Base-by-base conservation (phyloP, 129 eudicot species). In the Rutidosis leptorrhynchoides region DNA sequence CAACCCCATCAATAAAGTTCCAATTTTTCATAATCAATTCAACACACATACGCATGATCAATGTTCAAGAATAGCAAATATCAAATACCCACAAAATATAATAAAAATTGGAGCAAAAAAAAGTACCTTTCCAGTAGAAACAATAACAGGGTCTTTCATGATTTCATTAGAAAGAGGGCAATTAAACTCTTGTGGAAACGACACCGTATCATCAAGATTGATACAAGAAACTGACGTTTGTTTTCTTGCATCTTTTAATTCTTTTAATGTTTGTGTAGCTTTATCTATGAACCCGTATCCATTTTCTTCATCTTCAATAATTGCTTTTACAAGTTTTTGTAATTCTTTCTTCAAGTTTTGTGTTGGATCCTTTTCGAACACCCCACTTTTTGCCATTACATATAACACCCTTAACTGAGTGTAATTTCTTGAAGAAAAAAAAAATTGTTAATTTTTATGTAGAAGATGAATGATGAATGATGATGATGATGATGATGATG, bases 81-180 rank as follows among this genome's bases (percentile, higher is more conserved):
- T 20, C 25, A 16, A 11, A 29, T 21, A 32, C 42, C 5, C 25
- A 0, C 16, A 58, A 27, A 15, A 15, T 27, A 12, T 4, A 58
- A 30, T 7, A 60, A 19, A 60, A 28, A 17, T 12, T 23, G 5
- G 37, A 26, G 22, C 25, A 60, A 15, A 30, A 42, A 67, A 26
- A 60, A n/a, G 68, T 58, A 90, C 96, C 83, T 84, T 87, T 32
- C 99, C 96, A 26, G 96, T 80, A 72, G 90, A 74, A 42, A 93
- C 58, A 46, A 93, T 71, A 54, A 89, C 96, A 57, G 99, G 98
- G 84, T 93, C 99, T 43, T 75, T 72, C 99, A 93, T 93, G 25
- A 93, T 79, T 24, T 88, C 77, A 43, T 86, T 89, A 1, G 96
- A 89, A 56, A 93, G 73, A 22, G 98, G 96, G 67, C 98, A 93